A percentile compares a stretch with the other conserved stretches of the same genome.
phyloP scores from a whole-genome alignment of 805 yeast species.

The Clavispora carvajalis region DNA sequence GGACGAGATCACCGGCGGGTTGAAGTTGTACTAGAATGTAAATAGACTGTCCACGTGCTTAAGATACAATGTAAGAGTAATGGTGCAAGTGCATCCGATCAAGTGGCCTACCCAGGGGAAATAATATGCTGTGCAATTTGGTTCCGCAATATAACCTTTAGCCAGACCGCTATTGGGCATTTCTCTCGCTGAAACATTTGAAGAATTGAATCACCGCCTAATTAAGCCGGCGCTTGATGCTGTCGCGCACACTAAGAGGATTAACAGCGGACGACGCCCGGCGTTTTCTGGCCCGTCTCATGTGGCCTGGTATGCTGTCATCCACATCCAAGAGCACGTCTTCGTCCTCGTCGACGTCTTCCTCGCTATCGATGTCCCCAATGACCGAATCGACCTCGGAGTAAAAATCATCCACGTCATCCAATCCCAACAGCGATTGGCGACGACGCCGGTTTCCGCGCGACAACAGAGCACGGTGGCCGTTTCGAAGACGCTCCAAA shows the following conservation, averaged over 20 bases:
- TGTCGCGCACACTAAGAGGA: constrained; percentile 24
- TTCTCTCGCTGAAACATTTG: neutral
- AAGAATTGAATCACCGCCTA: neutral
- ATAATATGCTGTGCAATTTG: neutral
- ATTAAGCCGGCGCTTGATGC: constrained; percentile 12
- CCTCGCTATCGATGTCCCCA: constrained; percentile 24
- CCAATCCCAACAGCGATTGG: constrained; percentile 37
- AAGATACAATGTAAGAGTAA: too few species aligned
- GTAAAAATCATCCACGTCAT: constrained; percentile 39
- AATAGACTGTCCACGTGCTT: neutral
- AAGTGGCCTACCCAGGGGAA: neutral
- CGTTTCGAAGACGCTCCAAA: constrained; percentile 17
- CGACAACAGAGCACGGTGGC: constrained; percentile 16
- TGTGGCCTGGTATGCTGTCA: constrained; percentile 21
- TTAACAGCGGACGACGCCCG: constrained; percentile 41
- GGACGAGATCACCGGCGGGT: constrained; percentile 75
- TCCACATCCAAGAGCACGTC: constrained; percentile 36
- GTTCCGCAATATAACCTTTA: neutral
- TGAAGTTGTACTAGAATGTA: constrained; percentile 56
- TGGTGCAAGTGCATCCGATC: too few species aligned
- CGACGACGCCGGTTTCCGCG: constrained; percentile 25
- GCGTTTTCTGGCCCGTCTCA: constrained; percentile 19
- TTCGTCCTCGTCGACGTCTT: constrained; percentile 30
- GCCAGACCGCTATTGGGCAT: too few species aligned
- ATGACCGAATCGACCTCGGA: constrained; percentile 38